Conservation (phyloP, 2,329 filamentous ascomycete genomes). For the Colletotrichum horii region DNA sequence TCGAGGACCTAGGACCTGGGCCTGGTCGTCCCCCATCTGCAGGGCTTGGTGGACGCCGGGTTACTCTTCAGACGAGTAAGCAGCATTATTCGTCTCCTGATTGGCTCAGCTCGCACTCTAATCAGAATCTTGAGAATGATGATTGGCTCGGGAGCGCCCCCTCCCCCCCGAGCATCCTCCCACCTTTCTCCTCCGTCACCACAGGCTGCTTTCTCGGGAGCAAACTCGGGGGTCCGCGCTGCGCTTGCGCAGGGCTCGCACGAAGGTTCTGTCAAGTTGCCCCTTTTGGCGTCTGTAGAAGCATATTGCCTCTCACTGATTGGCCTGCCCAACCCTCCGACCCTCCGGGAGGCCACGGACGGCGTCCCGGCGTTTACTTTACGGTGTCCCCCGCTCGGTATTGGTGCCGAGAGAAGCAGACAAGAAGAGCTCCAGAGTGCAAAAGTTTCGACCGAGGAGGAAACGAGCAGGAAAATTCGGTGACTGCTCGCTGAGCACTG, state of each 20-base stretch:
- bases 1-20: neutral
- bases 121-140: neutral
- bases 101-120: neutral
- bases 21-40: neutral
- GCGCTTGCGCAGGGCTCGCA: neutral
- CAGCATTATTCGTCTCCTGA: neutral
- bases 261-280: neutral
- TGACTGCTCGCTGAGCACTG: neutral
- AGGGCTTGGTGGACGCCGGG: neutral
- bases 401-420: neutral
- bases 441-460: neutral
- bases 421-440: neutral
- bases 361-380: neutral
- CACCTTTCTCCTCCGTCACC: neutral
- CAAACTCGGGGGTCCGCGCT: neutral
- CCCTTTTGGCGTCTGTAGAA: neutral
- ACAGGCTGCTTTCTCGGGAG: neutral
- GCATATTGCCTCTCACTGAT: neutral
- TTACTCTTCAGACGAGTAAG: slow-evolving; percentile 10
- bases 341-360: neutral
- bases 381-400: neutral
- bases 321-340: neutral
- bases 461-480: neutral
- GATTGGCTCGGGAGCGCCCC: slow-evolving; percentile 3
- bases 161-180: no score